These are phyloP conservation scores for Cytospora mali DNA, from an alignment of 2,329 filamentous ascomycete genomes.

Conservation along the genomic window DNA sequence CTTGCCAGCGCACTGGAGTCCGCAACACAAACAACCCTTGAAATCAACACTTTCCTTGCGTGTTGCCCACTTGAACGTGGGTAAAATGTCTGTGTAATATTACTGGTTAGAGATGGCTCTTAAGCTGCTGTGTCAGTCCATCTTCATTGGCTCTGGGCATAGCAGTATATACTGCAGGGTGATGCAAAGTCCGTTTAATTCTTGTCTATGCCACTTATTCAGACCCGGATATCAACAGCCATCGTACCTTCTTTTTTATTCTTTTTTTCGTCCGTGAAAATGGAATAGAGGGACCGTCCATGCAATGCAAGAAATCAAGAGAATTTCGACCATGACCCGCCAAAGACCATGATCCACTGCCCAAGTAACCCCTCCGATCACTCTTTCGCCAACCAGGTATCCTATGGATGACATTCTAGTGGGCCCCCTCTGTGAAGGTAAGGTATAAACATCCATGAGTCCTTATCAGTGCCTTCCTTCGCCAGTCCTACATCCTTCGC, in stretches of 20 bases:
- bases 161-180: too few relatives aligned
- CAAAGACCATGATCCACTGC: neutral
- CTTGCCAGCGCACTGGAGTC: neutral
- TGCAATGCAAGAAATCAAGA: constrained; percentile 1
- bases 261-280: neutral
- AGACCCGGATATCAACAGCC: neutral
- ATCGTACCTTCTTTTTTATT: neutral
- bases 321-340: neutral
- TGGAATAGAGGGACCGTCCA: neutral
- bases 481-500: neutral
- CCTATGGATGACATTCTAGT: neutral
- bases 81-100: too few relatives aligned
- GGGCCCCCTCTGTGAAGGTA: neutral
- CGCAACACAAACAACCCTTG: neutral
- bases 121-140: neutral
- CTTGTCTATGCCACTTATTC: neutral
- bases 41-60: neutral
- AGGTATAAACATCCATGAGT: neutral
- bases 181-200: neutral
- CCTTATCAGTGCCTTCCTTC: neutral
- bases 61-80: too few relatives aligned
- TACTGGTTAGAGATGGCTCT: neutral
- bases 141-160: neutral
- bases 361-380: neutral
- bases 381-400: neutral